phyloP scores from a whole-genome alignment of 1,139 yeast genomes.

The Suhomyces kunorum region DNA sequence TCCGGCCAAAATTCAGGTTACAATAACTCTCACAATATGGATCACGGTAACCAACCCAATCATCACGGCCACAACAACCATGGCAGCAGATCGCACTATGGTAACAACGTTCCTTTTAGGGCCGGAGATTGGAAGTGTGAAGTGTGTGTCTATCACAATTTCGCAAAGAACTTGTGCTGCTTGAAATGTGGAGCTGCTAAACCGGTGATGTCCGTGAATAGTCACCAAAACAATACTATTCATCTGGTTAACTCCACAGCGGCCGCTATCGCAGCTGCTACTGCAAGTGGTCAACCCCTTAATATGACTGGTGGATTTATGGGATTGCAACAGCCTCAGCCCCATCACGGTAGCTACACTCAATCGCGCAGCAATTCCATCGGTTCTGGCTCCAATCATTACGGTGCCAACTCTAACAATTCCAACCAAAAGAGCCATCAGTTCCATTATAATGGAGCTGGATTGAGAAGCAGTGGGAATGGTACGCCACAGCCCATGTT shows the following conservation, averaged over 20 bases:
- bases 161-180: constrained; percentile 87
- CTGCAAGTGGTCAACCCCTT: constrained; percentile 53
- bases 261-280: constrained; percentile 55
- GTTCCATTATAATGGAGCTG: constrained; percentile 16
- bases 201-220: constrained; percentile 43
- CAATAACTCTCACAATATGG: constrained; percentile 6
- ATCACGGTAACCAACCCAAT: constrained; percentile 14
- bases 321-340: constrained; percentile 35
- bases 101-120: constrained; percentile 74
- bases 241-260: constrained; percentile 49
- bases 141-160: constrained; percentile 83
- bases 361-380: constrained; percentile 17
- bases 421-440: constrained; percentile 12
- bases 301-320: constrained; percentile 33
- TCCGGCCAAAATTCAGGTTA: constrained; percentile 9
- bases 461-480: constrained; percentile 20
- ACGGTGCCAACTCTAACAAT: constrained; percentile 11
- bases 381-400: constrained; percentile 15
- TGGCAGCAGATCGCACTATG: constrained; percentile 25
- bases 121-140: constrained; percentile 99
- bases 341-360: constrained; percentile 22
- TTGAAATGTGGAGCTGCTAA: constrained; percentile 85
- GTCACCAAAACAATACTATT: constrained; percentile 21
- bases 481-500: constrained; percentile 25
- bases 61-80: constrained; percentile 17